A percentile compares a stretch with the other conserved stretches of the same genome.
These are phyloP conservation scores for Saccharum officinarum DNA, from an alignment of 176 grass and related monocot species.

Conservation along the genomic window DNA sequence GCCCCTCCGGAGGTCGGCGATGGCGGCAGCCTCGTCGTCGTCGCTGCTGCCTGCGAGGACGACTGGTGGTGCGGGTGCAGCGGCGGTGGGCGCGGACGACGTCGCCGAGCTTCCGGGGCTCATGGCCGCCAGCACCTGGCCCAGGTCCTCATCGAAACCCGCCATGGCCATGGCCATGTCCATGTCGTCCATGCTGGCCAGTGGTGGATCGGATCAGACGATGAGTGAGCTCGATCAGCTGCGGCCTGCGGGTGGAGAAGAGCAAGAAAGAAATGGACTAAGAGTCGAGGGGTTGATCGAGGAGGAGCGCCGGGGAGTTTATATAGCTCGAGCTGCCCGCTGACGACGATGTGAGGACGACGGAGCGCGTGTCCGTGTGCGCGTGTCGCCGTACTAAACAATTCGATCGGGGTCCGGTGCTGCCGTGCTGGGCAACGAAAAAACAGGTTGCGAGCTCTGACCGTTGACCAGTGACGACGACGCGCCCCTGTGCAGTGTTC, in stretches of 20 bases:
- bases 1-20: conserved; percentile 50
- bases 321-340: neutral
- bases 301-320: neutral
- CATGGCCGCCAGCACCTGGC: neutral
- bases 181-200: neutral
- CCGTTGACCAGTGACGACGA: too few species aligned
- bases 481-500: too few species aligned
- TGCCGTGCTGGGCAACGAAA: too few species aligned
- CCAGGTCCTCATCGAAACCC: too few species aligned
- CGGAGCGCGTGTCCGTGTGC: too few species aligned
- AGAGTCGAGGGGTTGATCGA: neutral
- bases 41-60: neutral
- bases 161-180: neutral
- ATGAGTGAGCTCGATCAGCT: neutral
- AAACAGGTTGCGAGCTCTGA: neutral
- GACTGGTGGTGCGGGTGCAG: neutral
- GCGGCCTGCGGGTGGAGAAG: neutral
- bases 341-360: neutral
- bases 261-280: neutral
- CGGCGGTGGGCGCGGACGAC: neutral
- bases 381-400: conserved; percentile 30
- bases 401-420: neutral
- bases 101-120: neutral
- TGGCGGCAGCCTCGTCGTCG: conserved; percentile 22
- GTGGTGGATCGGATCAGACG: neutral